Conservation (phyloP, 768 basidiomycete genomes). For the Leccinum boreale region DNA sequence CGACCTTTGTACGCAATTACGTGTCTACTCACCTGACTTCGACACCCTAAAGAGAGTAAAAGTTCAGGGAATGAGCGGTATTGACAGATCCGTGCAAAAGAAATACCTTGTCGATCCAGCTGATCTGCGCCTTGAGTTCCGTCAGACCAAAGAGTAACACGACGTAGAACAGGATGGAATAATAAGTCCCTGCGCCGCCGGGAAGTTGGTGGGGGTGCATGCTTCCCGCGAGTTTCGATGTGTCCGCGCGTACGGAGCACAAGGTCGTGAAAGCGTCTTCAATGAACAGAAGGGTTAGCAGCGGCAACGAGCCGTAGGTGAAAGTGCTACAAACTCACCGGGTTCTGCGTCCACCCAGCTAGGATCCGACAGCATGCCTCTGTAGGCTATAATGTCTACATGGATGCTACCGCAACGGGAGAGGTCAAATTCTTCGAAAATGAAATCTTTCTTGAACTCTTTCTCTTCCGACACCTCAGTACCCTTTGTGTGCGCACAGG, state of each 20-base stretch:
- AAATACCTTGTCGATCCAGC: slow-evolving; percentile 41
- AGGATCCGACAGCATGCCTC: slow-evolving; percentile 3
- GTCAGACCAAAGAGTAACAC: slow-evolving; percentile 51
- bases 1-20: not conserved
- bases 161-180: slow-evolving; percentile 25
- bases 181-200: slow-evolving; percentile 8
- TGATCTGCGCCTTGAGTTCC: slow-evolving; percentile 50
- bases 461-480: slow-evolving; percentile 12
- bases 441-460: slow-evolving; percentile 14
- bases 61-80: not conserved
- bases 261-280: slow-evolving; percentile 10
- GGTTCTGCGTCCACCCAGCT: slow-evolving; percentile 7
- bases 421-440: slow-evolving; percentile 14
- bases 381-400: slow-evolving; percentile 16
- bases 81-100: not conserved
- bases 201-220: slow-evolving; percentile 13
- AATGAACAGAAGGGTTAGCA: not conserved
- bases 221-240: slow-evolving; percentile 7
- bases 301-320: not conserved
- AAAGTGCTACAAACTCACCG: not conserved
- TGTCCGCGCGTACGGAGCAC: slow-evolving; percentile 11
- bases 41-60: slow-evolving; percentile 25
- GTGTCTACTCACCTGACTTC: slow-evolving; percentile 31
- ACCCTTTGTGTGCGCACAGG: not conserved
- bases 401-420: slow-evolving; percentile 12